Conservation (phyloP, 306 rosid genomes). For the Rosa multiflora region DNA sequence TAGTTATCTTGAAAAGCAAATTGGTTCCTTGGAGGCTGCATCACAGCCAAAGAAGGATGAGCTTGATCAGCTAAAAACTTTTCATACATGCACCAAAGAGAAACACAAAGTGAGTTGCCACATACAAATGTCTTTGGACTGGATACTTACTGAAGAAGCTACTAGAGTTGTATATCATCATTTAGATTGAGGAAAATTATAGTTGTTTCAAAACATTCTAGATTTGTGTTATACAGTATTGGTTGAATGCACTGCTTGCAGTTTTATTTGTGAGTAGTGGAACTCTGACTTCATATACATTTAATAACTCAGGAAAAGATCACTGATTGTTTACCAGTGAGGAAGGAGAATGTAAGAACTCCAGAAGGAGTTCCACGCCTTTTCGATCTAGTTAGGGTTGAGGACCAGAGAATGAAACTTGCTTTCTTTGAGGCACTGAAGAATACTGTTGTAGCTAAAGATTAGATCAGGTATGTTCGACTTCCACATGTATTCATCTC, state of each 20-base stretch:
- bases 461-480: constrained; percentile 74
- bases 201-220: neutral
- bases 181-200: neutral
- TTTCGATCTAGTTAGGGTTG: constrained; percentile 76
- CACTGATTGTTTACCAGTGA: constrained; percentile 49
- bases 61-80: constrained; percentile 52
- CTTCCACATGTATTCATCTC: neutral
- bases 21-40: constrained; percentile 71
- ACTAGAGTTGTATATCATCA: neutral
- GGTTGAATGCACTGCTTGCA: neutral
- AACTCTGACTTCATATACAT: constrained; percentile 16
- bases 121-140: neutral
- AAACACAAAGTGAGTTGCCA: neutral
- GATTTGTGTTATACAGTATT: neutral
- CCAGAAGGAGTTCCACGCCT: constrained; percentile 92
- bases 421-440: constrained; percentile 78
- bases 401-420: constrained; percentile 79
- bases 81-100: neutral
- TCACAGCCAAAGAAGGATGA: constrained; percentile 68
- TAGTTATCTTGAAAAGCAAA: constrained; percentile 77
- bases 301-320: constrained; percentile 71
- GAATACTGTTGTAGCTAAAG: constrained; percentile 80
- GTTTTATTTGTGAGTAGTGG: constrained; percentile 8
- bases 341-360: constrained; percentile 55
- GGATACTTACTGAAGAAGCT: constrained; percentile 2